Evolutionary conservation across 305 asterid genomes (phyloP).

Genomic region (Striga hermonthica): DNA sequence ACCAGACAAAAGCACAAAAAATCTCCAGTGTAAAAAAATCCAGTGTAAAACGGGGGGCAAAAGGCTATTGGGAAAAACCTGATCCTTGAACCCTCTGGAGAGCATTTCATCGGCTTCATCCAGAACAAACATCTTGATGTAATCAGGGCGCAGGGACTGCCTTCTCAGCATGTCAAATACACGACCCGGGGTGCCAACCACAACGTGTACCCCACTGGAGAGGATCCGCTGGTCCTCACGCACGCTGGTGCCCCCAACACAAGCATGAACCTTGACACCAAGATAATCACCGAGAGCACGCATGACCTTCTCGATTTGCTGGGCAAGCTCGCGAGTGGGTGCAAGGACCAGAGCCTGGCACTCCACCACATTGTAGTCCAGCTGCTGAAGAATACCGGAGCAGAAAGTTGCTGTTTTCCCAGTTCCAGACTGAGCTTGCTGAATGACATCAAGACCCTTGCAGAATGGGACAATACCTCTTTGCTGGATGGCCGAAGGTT

Average conservation of each 20-base stretch:
- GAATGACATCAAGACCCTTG: slow-evolving; percentile 89
- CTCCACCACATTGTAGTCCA: slow-evolving; percentile 66
- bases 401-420: slow-evolving; percentile 93
- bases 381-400: slow-evolving; percentile 92
- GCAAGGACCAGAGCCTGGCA: slow-evolving; percentile 96
- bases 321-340: slow-evolving; percentile 95
- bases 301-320: slow-evolving; percentile 95
- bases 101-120: slow-evolving; percentile 98
- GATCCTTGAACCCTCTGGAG: slow-evolving; percentile 92
- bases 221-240: slow-evolving; percentile 97
- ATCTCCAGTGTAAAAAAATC: not conserved
- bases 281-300: slow-evolving; percentile 90
- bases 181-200: slow-evolving; percentile 93
- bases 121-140: slow-evolving; percentile 83
- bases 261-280: slow-evolving; percentile 92
- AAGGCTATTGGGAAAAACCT: slow-evolving; percentile 39
- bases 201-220: slow-evolving; percentile 81
- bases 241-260: slow-evolving; percentile 91
- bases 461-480: slow-evolving; percentile 92
- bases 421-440: slow-evolving; percentile 94
- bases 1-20: not conserved
- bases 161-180: slow-evolving; percentile 89
- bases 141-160: slow-evolving; percentile 81
- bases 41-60: too few relatives aligned
- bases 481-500: slow-evolving; percentile 97